Evolutionary conservation across 2,329 filamentous ascomycete genomes (phyloP).

Genomic region (Alternaria triticimaculans): DNA sequence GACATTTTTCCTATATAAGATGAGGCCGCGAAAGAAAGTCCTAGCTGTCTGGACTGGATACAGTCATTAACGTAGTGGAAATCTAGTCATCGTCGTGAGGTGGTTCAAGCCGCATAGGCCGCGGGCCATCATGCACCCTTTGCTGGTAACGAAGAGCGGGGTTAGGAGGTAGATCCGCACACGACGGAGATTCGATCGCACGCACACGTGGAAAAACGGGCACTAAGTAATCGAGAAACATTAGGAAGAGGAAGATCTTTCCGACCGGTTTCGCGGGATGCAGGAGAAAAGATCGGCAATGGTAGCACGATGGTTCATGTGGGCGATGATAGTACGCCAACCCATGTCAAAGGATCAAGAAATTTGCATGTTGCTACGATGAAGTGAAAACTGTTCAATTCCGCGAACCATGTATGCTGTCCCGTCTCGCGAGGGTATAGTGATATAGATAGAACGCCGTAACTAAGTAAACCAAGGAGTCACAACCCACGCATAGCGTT

Average conservation of each 20-base stretch:
- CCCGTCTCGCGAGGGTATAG: conserved; percentile 1
- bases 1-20: no score
- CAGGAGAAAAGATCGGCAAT: not conserved
- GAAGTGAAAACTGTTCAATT: not conserved
- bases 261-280: not conserved
- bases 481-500: not conserved
- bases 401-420: not conserved
- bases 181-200: not conserved
- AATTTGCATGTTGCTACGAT: not conserved
- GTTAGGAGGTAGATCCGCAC: not conserved
- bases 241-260: not conserved
- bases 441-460: not conserved
- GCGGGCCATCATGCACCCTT: not conserved
- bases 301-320: not conserved
- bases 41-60: no score
- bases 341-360: no score
- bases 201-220: not conserved
- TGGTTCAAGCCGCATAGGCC: not conserved
- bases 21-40: no score
- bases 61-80: not conserved
- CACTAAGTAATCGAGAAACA: not conserved
- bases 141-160: not conserved
- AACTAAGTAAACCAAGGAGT: not conserved
- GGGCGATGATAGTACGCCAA: no score
- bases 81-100: not conserved